phyloP scores from a whole-genome alignment of 306 rosid genomes.

The Macrotyloma uniflorum region DNA sequence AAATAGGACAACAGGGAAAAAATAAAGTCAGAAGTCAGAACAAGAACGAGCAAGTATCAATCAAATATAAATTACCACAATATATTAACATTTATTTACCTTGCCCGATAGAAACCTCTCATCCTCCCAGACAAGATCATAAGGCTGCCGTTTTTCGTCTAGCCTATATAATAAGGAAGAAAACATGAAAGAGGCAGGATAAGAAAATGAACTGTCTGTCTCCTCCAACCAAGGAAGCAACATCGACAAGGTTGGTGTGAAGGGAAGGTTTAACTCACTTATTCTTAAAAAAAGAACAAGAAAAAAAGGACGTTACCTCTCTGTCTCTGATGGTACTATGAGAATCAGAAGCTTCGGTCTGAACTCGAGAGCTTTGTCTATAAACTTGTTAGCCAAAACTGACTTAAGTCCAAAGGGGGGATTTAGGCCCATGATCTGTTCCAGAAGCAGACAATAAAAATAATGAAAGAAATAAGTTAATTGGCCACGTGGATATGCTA shows the following conservation, averaged over 20 bases:
- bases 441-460: constrained; percentile 31
- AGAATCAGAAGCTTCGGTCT: constrained; percentile 82
- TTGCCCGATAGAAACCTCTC: constrained; percentile 63
- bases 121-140: constrained; percentile 93
- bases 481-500: constrained; percentile 3
- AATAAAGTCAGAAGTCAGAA: constrained; percentile 23
- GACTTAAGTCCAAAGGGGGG: constrained; percentile 93
- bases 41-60: constrained; percentile 17
- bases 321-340: constrained; percentile 75
- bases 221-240: constrained; percentile 26
- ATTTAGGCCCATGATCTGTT: constrained; percentile 91
- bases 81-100: constrained; percentile 54
- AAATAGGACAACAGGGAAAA: constrained; percentile 21
- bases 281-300: not conserved
- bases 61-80: constrained; percentile 18
- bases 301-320: constrained; percentile 54
- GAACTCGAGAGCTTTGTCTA: constrained; percentile 84
- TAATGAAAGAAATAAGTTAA: not conserved
- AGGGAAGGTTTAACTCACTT: not conserved
- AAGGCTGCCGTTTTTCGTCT: constrained; percentile 52
- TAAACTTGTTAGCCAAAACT: constrained; percentile 72
- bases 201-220: constrained; percentile 14
- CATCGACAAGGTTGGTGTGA: not conserved
- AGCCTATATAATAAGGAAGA: constrained; percentile 54
- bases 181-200: constrained; percentile 30